These are phyloP conservation scores for Geosmithia putterillii DNA, from an alignment of 2,329 filamentous ascomycete genomes.

Conservation along the genomic window DNA sequence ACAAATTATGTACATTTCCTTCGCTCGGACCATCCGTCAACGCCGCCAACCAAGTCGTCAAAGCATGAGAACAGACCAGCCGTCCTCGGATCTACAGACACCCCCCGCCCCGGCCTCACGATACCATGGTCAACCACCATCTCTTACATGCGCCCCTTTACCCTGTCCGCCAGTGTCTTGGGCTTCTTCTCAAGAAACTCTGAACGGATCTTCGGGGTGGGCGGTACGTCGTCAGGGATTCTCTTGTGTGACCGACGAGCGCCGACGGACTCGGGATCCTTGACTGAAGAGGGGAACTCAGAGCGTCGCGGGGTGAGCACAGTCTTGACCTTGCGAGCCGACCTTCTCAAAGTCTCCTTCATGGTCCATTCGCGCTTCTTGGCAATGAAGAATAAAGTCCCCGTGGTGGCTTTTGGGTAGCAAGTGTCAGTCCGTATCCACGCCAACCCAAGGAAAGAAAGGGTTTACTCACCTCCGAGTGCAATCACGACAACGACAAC, in stretches of 20 bases:
- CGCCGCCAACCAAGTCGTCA: background rate
- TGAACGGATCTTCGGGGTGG: conserved; percentile 40
- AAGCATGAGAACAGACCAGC: background rate
- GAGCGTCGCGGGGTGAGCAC: conserved; percentile 49
- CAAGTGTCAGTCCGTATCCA: background rate
- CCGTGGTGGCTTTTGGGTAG: conserved; percentile 40
- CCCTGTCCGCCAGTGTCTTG: conserved; percentile 22
- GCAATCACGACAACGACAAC: conserved; percentile 56
- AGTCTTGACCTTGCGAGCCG: conserved; percentile 48
- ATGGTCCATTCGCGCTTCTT: conserved; percentile 81
- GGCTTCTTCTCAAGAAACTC: conserved; percentile 49
- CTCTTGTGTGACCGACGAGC: conserved; percentile 25
- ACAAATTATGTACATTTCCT: background rate
- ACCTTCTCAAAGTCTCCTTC: conserved; percentile 57
- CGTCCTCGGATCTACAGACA: background rate
- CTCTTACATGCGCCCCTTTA: conserved; percentile 14
- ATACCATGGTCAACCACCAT: background rate
- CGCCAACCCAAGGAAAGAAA: background rate
- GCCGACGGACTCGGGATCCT: conserved; percentile 20
- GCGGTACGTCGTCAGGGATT: conserved; percentile 41
- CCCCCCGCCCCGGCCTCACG: background rate
- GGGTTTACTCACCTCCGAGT: conserved; percentile 48
- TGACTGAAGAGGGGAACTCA: conserved; percentile 48
- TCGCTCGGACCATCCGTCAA: background rate
- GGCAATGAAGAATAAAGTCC: conserved; percentile 63